Conservation (phyloP, 805 yeast species). For the Zygotorulaspora chibaensis region DNA sequence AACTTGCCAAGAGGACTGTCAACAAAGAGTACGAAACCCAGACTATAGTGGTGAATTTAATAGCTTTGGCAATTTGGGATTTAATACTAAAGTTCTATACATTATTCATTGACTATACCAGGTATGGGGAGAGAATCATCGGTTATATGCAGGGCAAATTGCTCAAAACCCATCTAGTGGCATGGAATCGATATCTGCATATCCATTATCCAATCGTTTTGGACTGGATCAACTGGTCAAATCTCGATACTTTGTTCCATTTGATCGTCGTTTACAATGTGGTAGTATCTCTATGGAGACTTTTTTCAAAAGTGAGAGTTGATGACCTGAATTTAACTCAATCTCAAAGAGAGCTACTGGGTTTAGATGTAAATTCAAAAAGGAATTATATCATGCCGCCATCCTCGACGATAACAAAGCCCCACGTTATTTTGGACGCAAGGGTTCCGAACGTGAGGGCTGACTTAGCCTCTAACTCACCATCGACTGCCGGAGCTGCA, state of each 20-base stretch:
- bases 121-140: conserved; percentile 12
- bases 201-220: conserved; percentile 9
- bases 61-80: conserved; percentile 32
- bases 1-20: conserved; percentile 35
- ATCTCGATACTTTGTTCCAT: conserved; percentile 27
- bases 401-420: conserved; percentile 11
- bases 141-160: conserved; percentile 18
- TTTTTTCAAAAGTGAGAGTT: conserved; percentile 31
- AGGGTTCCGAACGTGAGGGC: background rate
- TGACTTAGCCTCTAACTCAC: background rate
- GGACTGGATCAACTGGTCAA: conserved; percentile 16
- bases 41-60: conserved; percentile 33
- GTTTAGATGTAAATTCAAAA: conserved; percentile 21
- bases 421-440: conserved; percentile 14
- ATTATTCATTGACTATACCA: conserved; percentile 19
- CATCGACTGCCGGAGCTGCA: background rate
- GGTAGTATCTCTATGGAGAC: conserved; percentile 28
- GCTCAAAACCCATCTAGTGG: conserved; percentile 15
- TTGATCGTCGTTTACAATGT: conserved; percentile 32
- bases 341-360: conserved; percentile 36
- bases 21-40: conserved; percentile 41
- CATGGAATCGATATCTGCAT: conserved; percentile 6
- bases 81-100: conserved; percentile 22
- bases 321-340: conserved; percentile 33
- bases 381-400: background rate